These are phyloP conservation scores for Phytophthora europaea DNA, from an alignment of 352 stramenopile genomes.

Conservation along the genomic window DNA sequence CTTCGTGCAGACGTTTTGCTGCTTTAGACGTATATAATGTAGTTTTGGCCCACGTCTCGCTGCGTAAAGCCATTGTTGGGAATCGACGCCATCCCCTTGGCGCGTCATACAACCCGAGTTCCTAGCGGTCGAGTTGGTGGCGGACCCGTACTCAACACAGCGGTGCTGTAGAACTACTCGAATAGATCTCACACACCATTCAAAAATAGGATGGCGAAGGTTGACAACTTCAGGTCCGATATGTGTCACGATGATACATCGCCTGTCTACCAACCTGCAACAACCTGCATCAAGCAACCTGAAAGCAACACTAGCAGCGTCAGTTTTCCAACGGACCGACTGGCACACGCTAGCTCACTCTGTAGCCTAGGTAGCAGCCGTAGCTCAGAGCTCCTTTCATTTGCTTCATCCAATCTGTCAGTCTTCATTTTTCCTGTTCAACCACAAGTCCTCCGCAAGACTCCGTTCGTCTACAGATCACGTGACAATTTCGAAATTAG, in stretches of 20 bases:
- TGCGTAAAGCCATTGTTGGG: neutral
- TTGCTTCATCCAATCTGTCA: neutral
- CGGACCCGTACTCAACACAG: neutral
- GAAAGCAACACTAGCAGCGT: neutral
- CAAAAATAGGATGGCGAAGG: neutral
- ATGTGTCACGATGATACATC: neutral
- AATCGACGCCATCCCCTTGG: neutral
- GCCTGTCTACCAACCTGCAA: neutral
- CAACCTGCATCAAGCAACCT: neutral
- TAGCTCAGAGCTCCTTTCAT: neutral
- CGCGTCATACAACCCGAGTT: neutral
- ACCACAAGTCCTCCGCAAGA: neutral
- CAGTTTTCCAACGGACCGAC: neutral
- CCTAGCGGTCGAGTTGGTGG: neutral
- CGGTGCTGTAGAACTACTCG: neutral
- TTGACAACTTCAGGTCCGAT: neutral
- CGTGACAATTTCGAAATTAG: slow-evolving; percentile 13
- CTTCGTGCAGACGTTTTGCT: too few species aligned
- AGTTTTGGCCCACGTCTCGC: neutral
- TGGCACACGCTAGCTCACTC: neutral
- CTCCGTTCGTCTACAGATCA: neutral
- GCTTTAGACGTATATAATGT: too few species aligned
- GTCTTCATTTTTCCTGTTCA: neutral
- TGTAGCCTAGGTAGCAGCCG: neutral
- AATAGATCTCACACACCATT: neutral